Conservation (phyloP, 495 filamentous ascomycete genomes). For the Aspergillus indologenus region DNA sequence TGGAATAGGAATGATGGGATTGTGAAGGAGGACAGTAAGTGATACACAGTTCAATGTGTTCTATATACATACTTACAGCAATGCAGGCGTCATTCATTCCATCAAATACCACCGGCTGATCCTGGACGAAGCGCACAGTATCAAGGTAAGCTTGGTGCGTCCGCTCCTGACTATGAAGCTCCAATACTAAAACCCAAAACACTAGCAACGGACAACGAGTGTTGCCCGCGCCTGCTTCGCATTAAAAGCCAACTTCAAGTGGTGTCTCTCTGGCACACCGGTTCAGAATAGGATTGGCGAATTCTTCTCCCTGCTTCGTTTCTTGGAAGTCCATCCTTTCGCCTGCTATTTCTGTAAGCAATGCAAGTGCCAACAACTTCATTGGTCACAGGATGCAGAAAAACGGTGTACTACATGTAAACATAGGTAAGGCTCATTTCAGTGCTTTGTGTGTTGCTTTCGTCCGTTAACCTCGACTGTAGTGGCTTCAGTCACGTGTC, state of each 20-base stretch:
- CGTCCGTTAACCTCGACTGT: slow-evolving; percentile 30
- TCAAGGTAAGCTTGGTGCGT: slow-evolving; percentile 58
- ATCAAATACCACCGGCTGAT: slow-evolving; percentile 88
- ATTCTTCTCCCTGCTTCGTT: slow-evolving; percentile 91
- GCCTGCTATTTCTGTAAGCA: slow-evolving; percentile 88
- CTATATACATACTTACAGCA: background rate
- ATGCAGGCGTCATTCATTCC: slow-evolving; percentile 66
- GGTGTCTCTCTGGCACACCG: slow-evolving; percentile 93
- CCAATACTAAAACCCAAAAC: slow-evolving; percentile 23
- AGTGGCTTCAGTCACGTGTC: slow-evolving; percentile 83
- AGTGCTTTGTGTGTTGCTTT: background rate
- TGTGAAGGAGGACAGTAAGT: slow-evolving; percentile 73
- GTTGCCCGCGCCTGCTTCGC: slow-evolving; percentile 94
- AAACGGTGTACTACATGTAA: slow-evolving; percentile 66
- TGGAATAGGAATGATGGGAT: slow-evolving; percentile 73
- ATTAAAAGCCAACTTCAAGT: slow-evolving; percentile 78
- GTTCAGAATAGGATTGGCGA: slow-evolving; percentile 96
- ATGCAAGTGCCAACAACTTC: slow-evolving; percentile 73
- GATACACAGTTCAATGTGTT: background rate
- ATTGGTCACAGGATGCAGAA: slow-evolving; percentile 73
- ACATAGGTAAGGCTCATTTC: slow-evolving; percentile 37
- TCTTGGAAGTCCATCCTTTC: slow-evolving; percentile 82
- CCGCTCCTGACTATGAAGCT: background rate
- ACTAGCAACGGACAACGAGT: slow-evolving; percentile 70
- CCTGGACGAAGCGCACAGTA: slow-evolving; percentile 93